These are phyloP conservation scores for Suillus decipiens DNA, from an alignment of 768 basidiomycete species.

Conservation along the genomic window DNA sequence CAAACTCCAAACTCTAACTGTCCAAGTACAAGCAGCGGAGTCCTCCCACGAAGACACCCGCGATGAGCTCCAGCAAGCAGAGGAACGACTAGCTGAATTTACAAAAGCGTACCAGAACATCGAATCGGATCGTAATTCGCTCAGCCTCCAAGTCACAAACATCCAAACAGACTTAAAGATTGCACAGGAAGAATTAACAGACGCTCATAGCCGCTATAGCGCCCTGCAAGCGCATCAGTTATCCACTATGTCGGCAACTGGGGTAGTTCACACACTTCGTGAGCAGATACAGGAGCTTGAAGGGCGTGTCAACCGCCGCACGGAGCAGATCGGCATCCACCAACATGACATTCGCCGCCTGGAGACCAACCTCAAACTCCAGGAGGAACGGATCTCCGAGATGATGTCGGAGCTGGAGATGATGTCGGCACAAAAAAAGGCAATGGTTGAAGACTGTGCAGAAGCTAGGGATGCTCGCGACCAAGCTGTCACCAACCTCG, in stretches of 20 bases:
- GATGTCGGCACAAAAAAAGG: slow-evolving; percentile 64
- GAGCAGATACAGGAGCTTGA: slow-evolving; percentile 73
- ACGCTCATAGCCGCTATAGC: slow-evolving; percentile 62
- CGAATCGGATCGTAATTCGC: slow-evolving; percentile 67
- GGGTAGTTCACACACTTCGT: slow-evolving; percentile 55
- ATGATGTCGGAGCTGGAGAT: slow-evolving; percentile 71
- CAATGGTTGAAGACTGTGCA: slow-evolving; percentile 85
- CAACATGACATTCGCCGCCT: slow-evolving; percentile 79
- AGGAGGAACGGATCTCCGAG: slow-evolving; percentile 74
- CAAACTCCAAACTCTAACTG: slow-evolving; percentile 34
- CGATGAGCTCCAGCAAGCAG: slow-evolving; percentile 28
- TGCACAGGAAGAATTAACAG: slow-evolving; percentile 54
- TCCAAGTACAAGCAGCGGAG: slow-evolving; percentile 35
- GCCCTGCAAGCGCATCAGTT: slow-evolving; percentile 68
- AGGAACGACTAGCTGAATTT: slow-evolving; percentile 46
- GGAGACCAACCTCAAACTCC: slow-evolving; percentile 71
- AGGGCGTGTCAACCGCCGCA: slow-evolving; percentile 59
- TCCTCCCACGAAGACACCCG: slow-evolving; percentile 38
- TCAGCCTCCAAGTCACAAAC: slow-evolving; percentile 64
- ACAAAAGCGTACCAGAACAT: slow-evolving; percentile 51
- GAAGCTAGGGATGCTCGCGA: slow-evolving; percentile 75
- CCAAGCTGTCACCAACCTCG: slow-evolving; percentile 54
- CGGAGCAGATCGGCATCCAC: slow-evolving; percentile 74
- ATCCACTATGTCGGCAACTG: slow-evolving; percentile 57
- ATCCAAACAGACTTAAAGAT: slow-evolving; percentile 57